Percentiles rank a stretch among this genome's conserved stretches.
These are phyloP conservation scores for Pythium dissimile DNA, from an alignment of 352 stramenopile species.

Conservation along the genomic window DNA sequence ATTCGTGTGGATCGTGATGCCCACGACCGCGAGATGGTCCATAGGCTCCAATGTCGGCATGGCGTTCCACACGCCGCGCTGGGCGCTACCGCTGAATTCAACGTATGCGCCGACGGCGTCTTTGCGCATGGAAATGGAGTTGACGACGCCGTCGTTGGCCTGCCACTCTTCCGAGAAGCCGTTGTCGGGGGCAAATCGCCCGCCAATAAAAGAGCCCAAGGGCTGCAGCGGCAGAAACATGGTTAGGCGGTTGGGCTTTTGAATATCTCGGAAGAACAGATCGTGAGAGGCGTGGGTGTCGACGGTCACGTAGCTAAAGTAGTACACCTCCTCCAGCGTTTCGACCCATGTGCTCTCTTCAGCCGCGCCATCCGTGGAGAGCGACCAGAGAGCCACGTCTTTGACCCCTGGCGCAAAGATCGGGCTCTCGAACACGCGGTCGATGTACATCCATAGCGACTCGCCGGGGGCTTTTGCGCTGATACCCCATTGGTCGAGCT, in stretches of 20 bases:
- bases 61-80: constrained; percentile 46
- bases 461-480: constrained; percentile 22
- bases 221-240: constrained; percentile 52
- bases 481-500: constrained; percentile 54
- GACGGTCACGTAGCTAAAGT: constrained; percentile 45
- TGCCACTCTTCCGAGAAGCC: constrained; percentile 39
- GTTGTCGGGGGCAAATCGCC: constrained; percentile 31
- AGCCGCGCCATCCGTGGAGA: constrained; percentile 31
- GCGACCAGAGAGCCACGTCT: constrained; percentile 39
- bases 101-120: constrained; percentile 25
- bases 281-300: constrained; percentile 38
- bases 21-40: constrained; percentile 43
- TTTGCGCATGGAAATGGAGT: constrained; percentile 44
- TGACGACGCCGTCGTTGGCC: constrained; percentile 43
- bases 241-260: constrained; percentile 39
- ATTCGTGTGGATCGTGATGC: constrained; percentile 42
- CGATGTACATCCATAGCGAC: constrained; percentile 27
- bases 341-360: constrained; percentile 46
- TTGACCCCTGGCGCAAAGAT: constrained; percentile 37
- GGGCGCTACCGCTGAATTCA: constrained; percentile 27
- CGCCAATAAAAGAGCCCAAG: constrained; percentile 34
- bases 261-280: constrained; percentile 36
- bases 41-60: constrained; percentile 44
- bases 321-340: constrained; percentile 44
- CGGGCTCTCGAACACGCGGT: constrained; percentile 31